These are phyloP conservation scores for Hyphopichia fennica DNA, from an alignment of 1,139 yeast species.

Conservation along the genomic window DNA sequence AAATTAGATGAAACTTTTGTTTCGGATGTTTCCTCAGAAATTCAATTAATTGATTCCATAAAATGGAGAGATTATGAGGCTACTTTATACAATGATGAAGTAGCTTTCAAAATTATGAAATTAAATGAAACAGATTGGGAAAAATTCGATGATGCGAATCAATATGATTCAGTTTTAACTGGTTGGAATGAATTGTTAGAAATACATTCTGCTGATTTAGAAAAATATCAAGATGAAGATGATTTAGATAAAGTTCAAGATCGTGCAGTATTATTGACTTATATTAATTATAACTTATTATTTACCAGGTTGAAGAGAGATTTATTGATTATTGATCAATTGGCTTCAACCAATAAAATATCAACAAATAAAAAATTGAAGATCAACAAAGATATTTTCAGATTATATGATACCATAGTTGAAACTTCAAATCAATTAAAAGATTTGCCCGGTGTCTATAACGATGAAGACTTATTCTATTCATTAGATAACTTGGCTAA, in stretches of 20 bases:
- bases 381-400: slow-evolving; percentile 44
- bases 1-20: slow-evolving; percentile 44
- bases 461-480: slow-evolving; percentile 66
- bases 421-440: slow-evolving; percentile 54
- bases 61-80: slow-evolving; percentile 81
- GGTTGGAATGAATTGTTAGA: slow-evolving; percentile 43
- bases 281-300: slow-evolving; percentile 65
- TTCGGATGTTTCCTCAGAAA: slow-evolving; percentile 29
- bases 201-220: slow-evolving; percentile 51
- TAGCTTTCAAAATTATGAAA: slow-evolving; percentile 59
- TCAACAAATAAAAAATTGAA: slow-evolving; percentile 25
- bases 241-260: slow-evolving; percentile 62
- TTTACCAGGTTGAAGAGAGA: slow-evolving; percentile 76
- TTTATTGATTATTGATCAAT: slow-evolving; percentile 43
- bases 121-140: slow-evolving; percentile 26
- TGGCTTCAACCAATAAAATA: slow-evolving; percentile 16
- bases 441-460: slow-evolving; percentile 89
- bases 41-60: slow-evolving; percentile 36
- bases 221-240: slow-evolving; percentile 42
- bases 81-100: slow-evolving; percentile 63
- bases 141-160: slow-evolving; percentile 20
- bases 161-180: slow-evolving; percentile 32
- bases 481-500: slow-evolving; percentile 51
- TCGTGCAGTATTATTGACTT: slow-evolving; percentile 73
- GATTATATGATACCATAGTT: slow-evolving; percentile 51